Percentiles rank a stretch among this genome's conserved stretches.
phyloP scores from a whole-genome alignment of 306 rosid genomes.

The Trichosanthes cucumerina region DNA sequence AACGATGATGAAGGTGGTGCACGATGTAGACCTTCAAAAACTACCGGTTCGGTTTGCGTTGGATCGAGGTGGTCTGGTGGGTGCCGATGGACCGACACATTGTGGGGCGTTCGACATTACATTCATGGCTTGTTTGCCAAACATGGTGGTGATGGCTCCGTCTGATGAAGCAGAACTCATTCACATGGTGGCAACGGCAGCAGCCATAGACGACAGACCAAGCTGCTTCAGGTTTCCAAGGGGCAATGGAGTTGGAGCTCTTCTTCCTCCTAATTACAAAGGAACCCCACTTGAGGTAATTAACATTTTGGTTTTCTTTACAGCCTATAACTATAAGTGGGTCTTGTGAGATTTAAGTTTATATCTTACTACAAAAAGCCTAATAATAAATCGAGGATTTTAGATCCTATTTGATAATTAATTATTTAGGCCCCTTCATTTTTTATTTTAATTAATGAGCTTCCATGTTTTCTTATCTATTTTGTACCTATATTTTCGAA shows the following conservation, averaged over 20 bases:
- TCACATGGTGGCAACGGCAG: conserved; percentile 93
- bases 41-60: conserved; percentile 74
- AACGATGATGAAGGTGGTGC: conserved; percentile 32
- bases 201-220: conserved; percentile 78
- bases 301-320: not conserved
- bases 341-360: too few relatives aligned
- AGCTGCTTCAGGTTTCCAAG: conserved; percentile 90
- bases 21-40: conserved; percentile 84
- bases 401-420: too few relatives aligned
- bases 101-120: conserved; percentile 82
- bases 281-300: conserved; percentile 82
- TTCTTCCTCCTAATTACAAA: conserved; percentile 49
- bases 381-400: too few relatives aligned
- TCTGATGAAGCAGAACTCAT: conserved; percentile 84
- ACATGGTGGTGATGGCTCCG: conserved; percentile 98
- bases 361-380: too few relatives aligned
- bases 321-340: too few relatives aligned
- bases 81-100: conserved; percentile 92
- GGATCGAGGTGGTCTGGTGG: conserved; percentile 85
- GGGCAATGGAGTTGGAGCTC: conserved; percentile 74
- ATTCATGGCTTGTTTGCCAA: conserved; percentile 88
- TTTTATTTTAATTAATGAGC: too few relatives aligned
- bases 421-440: too few relatives aligned
- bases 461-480: too few relatives aligned
- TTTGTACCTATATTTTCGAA: too few relatives aligned